Base-by-base conservation (phyloP, 1,139 yeast species). In the Wickerhamomyces sp. region DNA sequence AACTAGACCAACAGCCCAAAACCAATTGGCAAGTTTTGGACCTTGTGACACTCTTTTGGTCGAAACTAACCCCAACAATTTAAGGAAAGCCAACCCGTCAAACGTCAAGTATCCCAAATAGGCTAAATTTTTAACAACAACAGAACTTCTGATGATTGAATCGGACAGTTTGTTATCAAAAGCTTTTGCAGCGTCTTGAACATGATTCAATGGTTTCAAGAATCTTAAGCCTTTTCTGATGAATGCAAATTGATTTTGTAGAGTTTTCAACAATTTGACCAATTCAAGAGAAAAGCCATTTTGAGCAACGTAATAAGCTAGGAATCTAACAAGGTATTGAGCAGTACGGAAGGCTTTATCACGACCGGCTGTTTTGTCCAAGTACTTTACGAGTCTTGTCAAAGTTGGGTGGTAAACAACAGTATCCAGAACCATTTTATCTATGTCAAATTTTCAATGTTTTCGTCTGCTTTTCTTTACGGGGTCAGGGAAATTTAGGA, bases 221-320 rank as follows among this genome's bases (percentile, higher is more conserved):
- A 82, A 79, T 52, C 97, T 74, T 70, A 89, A 66, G 16, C 89
- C 79, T 65, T 89, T 89, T 58, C 97, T 78, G 41, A 87, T 71
- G 45, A 83, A 66, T 14, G 86, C 77, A 25, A 81, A 68, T 44
- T 80, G 78, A 32, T 59, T 57, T 58, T 78, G 80, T 38, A 83
- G 56, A 16, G 67, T 64, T 46, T 66, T 66, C 61, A 78, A 71
- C 38, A 70, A 57, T 40, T 63, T 66, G 30, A 80, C 72, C 16
- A 73, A 54, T 33, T 70, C 69, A 34, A 66, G 60, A 16, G 76
- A 54, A 52, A 67, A 75, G 17, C 88, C 88, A 49, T 75, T 69
- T 50, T 80, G 75, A 38, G 68, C 69, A 30, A 78, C 71, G 55
- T 78, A 75, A 59, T 64, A 82, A 11, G 83, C 61, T 38, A 86